A percentile compares a stretch with the other conserved stretches of the same genome.
These are phyloP conservation scores for Paramyrothecium sp. DNA, from an alignment of 2,329 filamentous ascomycete species.

Conservation along the genomic window DNA sequence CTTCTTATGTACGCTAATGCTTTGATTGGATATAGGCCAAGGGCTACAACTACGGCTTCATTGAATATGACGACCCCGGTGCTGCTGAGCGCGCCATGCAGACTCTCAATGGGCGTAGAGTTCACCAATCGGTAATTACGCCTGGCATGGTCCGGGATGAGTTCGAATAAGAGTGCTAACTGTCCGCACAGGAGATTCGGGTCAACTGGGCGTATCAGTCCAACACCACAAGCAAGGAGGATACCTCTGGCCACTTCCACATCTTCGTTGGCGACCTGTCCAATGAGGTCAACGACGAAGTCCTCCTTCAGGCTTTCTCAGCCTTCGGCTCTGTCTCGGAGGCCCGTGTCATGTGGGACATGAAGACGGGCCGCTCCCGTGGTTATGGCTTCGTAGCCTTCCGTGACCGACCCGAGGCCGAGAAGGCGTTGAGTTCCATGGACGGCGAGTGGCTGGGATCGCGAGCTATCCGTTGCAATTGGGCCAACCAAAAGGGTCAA, in stretches of 20 bases:
- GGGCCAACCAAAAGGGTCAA: conserved; percentile 99
- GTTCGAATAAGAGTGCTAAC: conserved; percentile 5
- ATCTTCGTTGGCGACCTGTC: conserved; percentile 98
- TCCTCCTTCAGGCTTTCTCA: conserved; percentile 89
- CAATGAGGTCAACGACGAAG: conserved; percentile 98
- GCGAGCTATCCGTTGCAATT: conserved; percentile 97
- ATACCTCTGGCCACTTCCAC: conserved; percentile 97
- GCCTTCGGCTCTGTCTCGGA: conserved; percentile 95
- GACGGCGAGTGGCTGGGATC: conserved; percentile 99
- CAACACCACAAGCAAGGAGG: conserved; percentile 90
- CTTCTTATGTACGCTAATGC: no score
- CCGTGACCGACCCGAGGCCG: conserved; percentile 88
- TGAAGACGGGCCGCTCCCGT: conserved; percentile 97
- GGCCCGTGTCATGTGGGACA: conserved; percentile 99
- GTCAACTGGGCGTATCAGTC: conserved; percentile 99
- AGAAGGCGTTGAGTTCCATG: conserved; percentile 96
- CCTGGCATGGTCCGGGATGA: background rate
- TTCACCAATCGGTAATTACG: conserved; percentile 82
- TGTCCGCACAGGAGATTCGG: conserved; percentile 76
- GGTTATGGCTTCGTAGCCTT: conserved; percentile 98
- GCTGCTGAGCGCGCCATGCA: conserved; percentile 96
- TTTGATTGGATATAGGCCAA: conserved; percentile 82
- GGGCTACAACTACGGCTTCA: conserved; percentile 98
- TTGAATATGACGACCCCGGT: conserved; percentile 97
- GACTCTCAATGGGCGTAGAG: conserved; percentile 90